Evolutionary conservation across 345 rosid species (phyloP), one percentile per base, ranked within the genome.

Genomic region (Eucalyptus cloeziana): DNA sequence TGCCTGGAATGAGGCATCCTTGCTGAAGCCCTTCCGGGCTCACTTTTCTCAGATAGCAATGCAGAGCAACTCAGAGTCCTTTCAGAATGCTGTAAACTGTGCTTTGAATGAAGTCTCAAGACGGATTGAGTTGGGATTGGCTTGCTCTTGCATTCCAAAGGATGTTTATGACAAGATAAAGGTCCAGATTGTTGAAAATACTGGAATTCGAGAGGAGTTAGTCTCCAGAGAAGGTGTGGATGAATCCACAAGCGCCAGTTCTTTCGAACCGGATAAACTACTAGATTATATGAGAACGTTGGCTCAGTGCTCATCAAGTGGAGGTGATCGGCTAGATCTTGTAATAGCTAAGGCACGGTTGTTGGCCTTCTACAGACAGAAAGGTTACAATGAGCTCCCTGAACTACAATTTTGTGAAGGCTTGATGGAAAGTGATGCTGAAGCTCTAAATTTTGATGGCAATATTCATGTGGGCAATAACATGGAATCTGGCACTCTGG

Each of bases 1-100:
- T 95, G 96, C 96, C 25, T 96, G 98, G 98, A 94, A 94, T 89
- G 96, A 95, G 87, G 91, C 94, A 86, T 91, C 95, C 88, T 80
- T 92, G 81, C 91, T 96, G 86, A 96, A 94, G 92, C 94, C 94
- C 87, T 96, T 96, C 88, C 91, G 92, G 88, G 86, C 93, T 25
- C 93, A 95, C 89, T 96, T 94, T 91, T 90, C 95, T 47, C 92
- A 90, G 86, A 91, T 90, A 87, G 95, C 92, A 90, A 96, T 94
- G 92, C 96, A 95, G 62, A 93, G 95, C 92, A 95, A 85, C 81
- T 91, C 92, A 27, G 96, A 96, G 86, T 49, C 91, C 37, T 95
- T 96, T 60, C 94, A 92, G 89, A 93, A 93, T 93, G 96, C 98
- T 58, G 95, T 96, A 43, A 54, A 89, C 60, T 93, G 95, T 93